These are phyloP conservation scores for Pelargonium cotyledonis DNA, from an alignment of 441 rosid genomes.

Conservation along the genomic window DNA sequence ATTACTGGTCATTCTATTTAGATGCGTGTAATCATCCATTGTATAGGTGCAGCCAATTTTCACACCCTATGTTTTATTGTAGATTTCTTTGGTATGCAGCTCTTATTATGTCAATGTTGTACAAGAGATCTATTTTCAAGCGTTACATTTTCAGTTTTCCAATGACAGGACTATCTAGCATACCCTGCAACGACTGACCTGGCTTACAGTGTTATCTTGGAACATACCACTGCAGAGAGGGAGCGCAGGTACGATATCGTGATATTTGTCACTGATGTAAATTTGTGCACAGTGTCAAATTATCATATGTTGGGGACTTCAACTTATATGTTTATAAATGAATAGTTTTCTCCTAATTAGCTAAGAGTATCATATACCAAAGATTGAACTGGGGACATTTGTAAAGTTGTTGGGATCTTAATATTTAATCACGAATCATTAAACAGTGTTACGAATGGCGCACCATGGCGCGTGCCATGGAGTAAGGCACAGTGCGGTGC, in stretches of 20 bases:
- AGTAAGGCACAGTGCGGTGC: too few species aligned
- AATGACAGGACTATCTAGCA: conserved; percentile 87
- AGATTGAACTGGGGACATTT: background rate
- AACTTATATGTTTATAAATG: background rate
- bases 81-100: background rate
- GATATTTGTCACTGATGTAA: background rate
- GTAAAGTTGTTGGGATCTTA: background rate
- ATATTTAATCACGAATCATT: background rate
- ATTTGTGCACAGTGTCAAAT: background rate
- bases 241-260: conserved; percentile 77
- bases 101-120: background rate
- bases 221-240: conserved; percentile 90
- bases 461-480: too few species aligned
- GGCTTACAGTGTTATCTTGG: conserved; percentile 81
- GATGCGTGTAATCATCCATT: too few species aligned
- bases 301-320: background rate
- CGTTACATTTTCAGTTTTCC: conserved; percentile 18
- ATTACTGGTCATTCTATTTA: background rate
- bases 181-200: conserved; percentile 68
- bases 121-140: conserved; percentile 14
- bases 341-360: background rate
- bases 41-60: too few species aligned
- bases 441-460: background rate
- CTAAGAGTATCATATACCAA: background rate
- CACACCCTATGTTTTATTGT: too few species aligned